phyloP scores from a whole-genome alignment of 148 eudicot species.

The Gaultheria prostrata region DNA sequence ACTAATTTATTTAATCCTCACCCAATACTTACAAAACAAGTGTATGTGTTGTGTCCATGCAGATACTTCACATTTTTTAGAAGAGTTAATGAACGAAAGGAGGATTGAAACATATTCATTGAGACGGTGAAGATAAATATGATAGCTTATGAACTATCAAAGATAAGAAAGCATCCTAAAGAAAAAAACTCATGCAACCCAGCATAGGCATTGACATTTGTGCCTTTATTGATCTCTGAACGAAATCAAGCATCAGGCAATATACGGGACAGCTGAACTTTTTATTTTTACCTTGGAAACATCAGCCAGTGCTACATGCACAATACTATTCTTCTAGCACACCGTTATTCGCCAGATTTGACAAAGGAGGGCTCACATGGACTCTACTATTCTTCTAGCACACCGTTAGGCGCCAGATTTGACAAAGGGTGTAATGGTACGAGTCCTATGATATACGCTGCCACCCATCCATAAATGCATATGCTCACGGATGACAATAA shows the following conservation, averaged over 20 bases:
- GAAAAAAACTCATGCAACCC: not conserved
- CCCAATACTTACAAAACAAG: not conserved
- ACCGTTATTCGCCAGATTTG: not conserved
- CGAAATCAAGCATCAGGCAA: not conserved
- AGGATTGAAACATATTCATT: not conserved
- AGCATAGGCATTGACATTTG: not conserved
- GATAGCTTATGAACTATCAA: not conserved
- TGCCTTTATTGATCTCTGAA: not conserved
- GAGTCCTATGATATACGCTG: not conserved
- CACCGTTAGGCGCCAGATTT: not conserved
- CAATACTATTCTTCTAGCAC: not conserved
- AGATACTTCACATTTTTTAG: not conserved
- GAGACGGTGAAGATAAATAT: not conserved
- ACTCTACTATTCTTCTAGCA: too few relatives aligned
- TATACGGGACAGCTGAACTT: not conserved
- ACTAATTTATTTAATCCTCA: not conserved
- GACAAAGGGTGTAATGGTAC: not conserved
- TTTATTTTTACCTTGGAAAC: not conserved
- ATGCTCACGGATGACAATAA: not conserved
- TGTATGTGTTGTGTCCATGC: not conserved
- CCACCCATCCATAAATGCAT: not conserved
- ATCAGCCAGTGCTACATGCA: not conserved
- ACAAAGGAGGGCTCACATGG: not conserved
- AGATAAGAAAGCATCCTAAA: not conserved
- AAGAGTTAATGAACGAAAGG: not conserved